A percentile compares a stretch with the other conserved stretches of the same genome.
These are phyloP conservation scores for Periconia digitata DNA, from an alignment of 2,329 filamentous ascomycete genomes.

Conservation along the genomic window DNA sequence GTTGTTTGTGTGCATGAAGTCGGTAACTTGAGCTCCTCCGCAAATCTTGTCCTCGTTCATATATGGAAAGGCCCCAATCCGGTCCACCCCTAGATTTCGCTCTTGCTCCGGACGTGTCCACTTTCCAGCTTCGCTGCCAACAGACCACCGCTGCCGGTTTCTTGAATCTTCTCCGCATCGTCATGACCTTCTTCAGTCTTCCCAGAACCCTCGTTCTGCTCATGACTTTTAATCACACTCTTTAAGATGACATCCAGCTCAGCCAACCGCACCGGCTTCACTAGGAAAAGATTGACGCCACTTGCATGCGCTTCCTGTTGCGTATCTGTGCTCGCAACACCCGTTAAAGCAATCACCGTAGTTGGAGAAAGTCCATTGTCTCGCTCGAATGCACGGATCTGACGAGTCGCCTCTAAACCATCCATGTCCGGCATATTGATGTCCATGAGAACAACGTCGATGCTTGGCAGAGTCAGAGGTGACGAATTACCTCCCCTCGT, in stretches of 20 bases:
- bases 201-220: slow-evolving; percentile 12
- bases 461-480: slow-evolving; percentile 21
- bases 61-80: neutral
- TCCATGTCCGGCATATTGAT: slow-evolving; percentile 44
- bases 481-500: slow-evolving; percentile 5
- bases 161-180: neutral
- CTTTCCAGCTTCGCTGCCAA: neutral
- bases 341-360: slow-evolving; percentile 57
- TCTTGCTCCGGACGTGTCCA: slow-evolving; percentile 3
- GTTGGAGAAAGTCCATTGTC: slow-evolving; percentile 45
- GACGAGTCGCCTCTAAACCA: slow-evolving; percentile 44
- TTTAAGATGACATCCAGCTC: slow-evolving; percentile 47
- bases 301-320: slow-evolving; percentile 54
- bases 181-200: neutral
- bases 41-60: neutral
- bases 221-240: slow-evolving; percentile 33
- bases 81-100: neutral
- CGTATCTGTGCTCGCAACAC: slow-evolving; percentile 53
- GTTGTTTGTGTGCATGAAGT: too few relatives aligned
- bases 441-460: slow-evolving; percentile 40
- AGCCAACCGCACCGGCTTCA: slow-evolving; percentile 53
- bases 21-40: too few relatives aligned
- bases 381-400: slow-evolving; percentile 50
- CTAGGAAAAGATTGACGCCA: slow-evolving; percentile 58
- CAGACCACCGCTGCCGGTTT: neutral